Conservation (phyloP, 1,284 basidiomycete genomes). For the Sporisorium exsertum region DNA sequence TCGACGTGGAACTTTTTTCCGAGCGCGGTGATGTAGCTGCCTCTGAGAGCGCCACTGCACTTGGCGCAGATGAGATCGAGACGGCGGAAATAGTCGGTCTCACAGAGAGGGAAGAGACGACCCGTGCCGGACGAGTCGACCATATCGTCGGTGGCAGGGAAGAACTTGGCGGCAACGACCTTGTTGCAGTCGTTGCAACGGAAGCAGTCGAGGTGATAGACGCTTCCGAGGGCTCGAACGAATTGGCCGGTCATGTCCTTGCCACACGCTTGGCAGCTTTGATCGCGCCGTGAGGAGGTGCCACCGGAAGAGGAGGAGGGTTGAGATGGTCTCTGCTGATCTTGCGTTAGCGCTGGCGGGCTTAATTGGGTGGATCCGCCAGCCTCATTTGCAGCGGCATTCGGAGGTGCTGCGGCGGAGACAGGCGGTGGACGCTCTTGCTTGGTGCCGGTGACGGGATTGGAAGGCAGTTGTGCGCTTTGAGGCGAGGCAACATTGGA, state of each 20-base stretch:
- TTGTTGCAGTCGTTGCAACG: constrained; percentile 91
- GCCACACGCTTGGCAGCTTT: constrained; percentile 61
- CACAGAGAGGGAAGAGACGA: constrained; percentile 74
- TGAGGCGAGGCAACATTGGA: constrained; percentile 44
- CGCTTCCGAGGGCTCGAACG: constrained; percentile 91
- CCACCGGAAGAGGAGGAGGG: constrained; percentile 12
- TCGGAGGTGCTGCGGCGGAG: not conserved
- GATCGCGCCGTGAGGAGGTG: constrained; percentile 45
- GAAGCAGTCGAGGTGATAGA: constrained; percentile 97
- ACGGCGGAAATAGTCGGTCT: constrained; percentile 95
- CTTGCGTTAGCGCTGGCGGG: constrained; percentile 1
- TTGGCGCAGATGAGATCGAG: constrained; percentile 96
- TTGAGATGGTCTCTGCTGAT: constrained; percentile 16
- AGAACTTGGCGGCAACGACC: constrained; percentile 98
- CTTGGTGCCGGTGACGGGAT: constrained; percentile 12
- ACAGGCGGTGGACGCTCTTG: constrained; percentile 12
- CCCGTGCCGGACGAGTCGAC: constrained; percentile 76
- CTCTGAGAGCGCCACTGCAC: constrained; percentile 91
- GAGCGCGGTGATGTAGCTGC: constrained; percentile 98
- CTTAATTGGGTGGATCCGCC: not conserved
- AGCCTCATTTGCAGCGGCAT: not conserved
- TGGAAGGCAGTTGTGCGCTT: constrained; percentile 23
- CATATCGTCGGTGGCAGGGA: constrained; percentile 75
- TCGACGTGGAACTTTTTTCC: constrained; percentile 99
- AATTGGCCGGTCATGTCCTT: constrained; percentile 86